Conservation (phyloP, 139 green algal species). For the Micractinium sp. region DNA sequence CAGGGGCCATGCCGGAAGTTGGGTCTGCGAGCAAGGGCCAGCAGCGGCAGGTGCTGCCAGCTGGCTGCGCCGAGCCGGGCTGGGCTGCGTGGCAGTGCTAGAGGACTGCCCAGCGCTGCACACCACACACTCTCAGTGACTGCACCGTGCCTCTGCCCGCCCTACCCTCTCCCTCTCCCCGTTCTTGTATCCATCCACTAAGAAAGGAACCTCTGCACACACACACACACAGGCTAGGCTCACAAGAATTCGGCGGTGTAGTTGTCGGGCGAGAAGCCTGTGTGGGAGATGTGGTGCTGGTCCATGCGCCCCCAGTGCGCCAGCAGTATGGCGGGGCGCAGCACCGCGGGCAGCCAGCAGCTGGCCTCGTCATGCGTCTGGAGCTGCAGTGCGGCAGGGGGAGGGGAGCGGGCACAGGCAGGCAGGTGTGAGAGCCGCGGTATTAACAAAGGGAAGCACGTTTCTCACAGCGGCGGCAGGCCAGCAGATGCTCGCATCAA, state of each 20-base stretch:
- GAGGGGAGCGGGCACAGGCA: background rate
- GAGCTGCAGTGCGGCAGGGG: constrained; percentile 21
- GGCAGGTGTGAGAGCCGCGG: too few relatives aligned
- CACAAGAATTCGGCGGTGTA: background rate
- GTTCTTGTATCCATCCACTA: background rate
- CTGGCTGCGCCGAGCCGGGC: too few relatives aligned
- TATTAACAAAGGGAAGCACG: too few relatives aligned
- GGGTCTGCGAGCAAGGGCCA: too few relatives aligned
- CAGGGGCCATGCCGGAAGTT: too few relatives aligned
- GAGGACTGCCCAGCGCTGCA: too few relatives aligned
- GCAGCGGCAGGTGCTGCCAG: too few relatives aligned
- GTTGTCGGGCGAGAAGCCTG: constrained; percentile 22
- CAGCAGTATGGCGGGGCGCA: constrained; percentile 50
- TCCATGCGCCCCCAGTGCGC: constrained; percentile 55
- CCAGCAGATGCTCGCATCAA: too few relatives aligned
- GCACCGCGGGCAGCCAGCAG: constrained; percentile 53
- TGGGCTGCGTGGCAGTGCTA: too few relatives aligned
- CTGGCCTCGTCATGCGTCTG: constrained; percentile 57
- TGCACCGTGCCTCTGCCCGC: background rate
- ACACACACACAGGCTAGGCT: background rate
- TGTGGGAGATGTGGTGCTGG: constrained; percentile 23
- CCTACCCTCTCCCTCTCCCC: background rate
- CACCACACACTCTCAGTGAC: background rate
- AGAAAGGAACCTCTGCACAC: background rate
- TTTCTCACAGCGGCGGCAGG: too few relatives aligned